Conservation (phyloP, 257 asterid genomes). For the Nicotiana tomentosiformis region DNA sequence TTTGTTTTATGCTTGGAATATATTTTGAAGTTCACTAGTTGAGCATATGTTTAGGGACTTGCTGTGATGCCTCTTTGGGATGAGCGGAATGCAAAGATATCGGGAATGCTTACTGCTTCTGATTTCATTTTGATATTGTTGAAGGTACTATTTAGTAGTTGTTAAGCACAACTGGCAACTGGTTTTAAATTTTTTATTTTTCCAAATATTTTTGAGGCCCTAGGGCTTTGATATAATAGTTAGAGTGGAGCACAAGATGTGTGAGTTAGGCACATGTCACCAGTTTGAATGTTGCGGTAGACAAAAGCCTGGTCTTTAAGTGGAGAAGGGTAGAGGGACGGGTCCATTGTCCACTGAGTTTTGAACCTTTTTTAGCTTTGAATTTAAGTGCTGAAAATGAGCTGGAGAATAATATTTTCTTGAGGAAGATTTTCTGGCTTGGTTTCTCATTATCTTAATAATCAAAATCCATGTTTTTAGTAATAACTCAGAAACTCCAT, state of each 20-base stretch:
- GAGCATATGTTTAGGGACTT: conserved; percentile 33
- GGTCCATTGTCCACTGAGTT: too few species aligned
- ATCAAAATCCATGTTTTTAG: neutral
- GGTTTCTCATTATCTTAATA: neutral
- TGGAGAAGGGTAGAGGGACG: too few species aligned
- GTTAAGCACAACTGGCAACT: neutral
- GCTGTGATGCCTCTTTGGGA: conserved; percentile 56
- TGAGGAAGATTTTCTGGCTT: neutral
- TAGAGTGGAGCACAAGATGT: too few species aligned
- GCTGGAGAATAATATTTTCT: neutral
- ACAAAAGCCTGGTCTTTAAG: too few species aligned
- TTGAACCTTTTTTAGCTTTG: neutral
- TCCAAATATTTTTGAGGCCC: too few species aligned
- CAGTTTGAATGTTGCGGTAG: too few species aligned
- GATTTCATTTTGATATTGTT: conserved; percentile 62
- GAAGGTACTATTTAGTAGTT: conserved; percentile 32
- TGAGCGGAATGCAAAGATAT: conserved; percentile 29
- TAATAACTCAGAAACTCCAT: neutral
- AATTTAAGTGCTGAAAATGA: neutral
- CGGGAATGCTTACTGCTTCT: conserved; percentile 68
- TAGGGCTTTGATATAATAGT: too few species aligned
- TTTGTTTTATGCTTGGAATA: neutral
- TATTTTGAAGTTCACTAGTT: neutral
- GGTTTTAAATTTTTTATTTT: neutral
- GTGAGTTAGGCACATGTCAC: too few species aligned